Percentiles rank a stretch among this genome's conserved stretches.
Conservation (phyloP, 2,329 filamentous ascomycete genomes). For the Alternaria metachromatica region DNA sequence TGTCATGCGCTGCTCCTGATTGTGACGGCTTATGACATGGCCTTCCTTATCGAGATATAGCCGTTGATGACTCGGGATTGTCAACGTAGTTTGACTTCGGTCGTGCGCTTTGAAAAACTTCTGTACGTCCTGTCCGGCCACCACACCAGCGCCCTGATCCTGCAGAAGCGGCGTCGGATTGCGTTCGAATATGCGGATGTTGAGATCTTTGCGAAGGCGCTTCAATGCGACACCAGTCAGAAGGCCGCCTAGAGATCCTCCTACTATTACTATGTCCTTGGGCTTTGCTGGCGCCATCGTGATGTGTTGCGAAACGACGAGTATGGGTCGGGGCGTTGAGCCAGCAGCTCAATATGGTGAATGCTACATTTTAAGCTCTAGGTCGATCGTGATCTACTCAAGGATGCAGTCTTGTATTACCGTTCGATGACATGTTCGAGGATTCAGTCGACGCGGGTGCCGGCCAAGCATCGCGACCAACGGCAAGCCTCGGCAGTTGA, state of each 20-base stretch:
- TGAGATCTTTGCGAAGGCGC: slow-evolving; percentile 26
- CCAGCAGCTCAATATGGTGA: not conserved
- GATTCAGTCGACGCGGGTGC: not conserved
- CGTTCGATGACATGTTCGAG: slow-evolving; percentile 11
- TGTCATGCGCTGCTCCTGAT: slow-evolving; percentile 33
- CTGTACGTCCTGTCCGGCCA: slow-evolving; percentile 29
- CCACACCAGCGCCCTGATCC: slow-evolving; percentile 37
- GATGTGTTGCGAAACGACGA: not conserved
- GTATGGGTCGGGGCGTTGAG: not conserved
- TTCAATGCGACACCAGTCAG: slow-evolving; percentile 30
- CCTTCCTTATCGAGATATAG: slow-evolving; percentile 30
- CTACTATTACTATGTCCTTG: slow-evolving; percentile 32
- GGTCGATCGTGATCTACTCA: not conserved
- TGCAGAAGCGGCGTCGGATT: slow-evolving; percentile 34
- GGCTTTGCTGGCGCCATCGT: slow-evolving; percentile 21
- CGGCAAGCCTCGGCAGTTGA: not conserved
- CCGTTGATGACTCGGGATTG: slow-evolving; percentile 26
- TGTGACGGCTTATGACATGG: slow-evolving; percentile 24
- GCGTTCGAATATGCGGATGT: slow-evolving; percentile 33
- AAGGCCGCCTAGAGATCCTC: slow-evolving; percentile 32
- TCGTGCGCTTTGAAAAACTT: slow-evolving; percentile 31
- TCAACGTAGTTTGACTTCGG: slow-evolving; percentile 22
- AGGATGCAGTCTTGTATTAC: slow-evolving; percentile 6
- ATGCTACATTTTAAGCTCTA: not conserved
- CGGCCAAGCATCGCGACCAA: not conserved